A percentile compares a stretch with the other conserved stretches of the same genome.
These are phyloP conservation scores for Taphrina confusa DNA, from an alignment of 1,139 yeast species.

Conservation along the genomic window DNA sequence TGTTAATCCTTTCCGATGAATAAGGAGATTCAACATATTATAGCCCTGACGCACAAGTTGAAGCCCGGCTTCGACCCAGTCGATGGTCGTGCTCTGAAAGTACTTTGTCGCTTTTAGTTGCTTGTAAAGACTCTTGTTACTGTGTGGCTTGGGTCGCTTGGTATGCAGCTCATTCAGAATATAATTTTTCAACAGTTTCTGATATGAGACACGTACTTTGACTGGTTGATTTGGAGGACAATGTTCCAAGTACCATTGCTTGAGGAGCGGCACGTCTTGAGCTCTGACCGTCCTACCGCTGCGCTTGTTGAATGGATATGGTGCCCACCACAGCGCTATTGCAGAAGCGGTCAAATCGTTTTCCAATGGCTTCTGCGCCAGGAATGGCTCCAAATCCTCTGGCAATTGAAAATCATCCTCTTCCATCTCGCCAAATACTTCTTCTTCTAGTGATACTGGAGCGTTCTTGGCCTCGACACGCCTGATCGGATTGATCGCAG, in stretches of 20 bases:
- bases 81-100: slow-evolving; percentile 87
- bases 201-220: slow-evolving; percentile 83
- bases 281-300: slow-evolving; percentile 76
- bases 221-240: slow-evolving; percentile 63
- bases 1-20: slow-evolving; percentile 88
- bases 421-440: slow-evolving; percentile 44
- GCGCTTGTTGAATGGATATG: slow-evolving; percentile 77
- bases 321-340: slow-evolving; percentile 70
- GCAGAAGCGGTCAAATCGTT: slow-evolving; percentile 60
- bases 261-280: slow-evolving; percentile 82
- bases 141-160: slow-evolving; percentile 49
- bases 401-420: slow-evolving; percentile 51
- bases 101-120: slow-evolving; percentile 75
- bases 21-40: slow-evolving; percentile 84
- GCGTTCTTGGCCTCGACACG: slow-evolving; percentile 42
- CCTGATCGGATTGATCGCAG: slow-evolving; percentile 59
- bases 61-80: slow-evolving; percentile 98
- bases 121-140: slow-evolving; percentile 63
- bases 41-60: slow-evolving; percentile 93
- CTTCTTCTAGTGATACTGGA: slow-evolving; percentile 41
- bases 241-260: slow-evolving; percentile 77
- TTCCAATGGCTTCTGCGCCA: slow-evolving; percentile 52
- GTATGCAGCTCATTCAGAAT: slow-evolving; percentile 72
- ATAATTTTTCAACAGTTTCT: slow-evolving; percentile 72
- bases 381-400: slow-evolving; percentile 53